Percentiles rank a stretch among this genome's conserved stretches.
These are phyloP conservation scores for Dactylellina drechsleri DNA, from an alignment of 2,329 filamentous ascomycete species.

Conservation along the genomic window DNA sequence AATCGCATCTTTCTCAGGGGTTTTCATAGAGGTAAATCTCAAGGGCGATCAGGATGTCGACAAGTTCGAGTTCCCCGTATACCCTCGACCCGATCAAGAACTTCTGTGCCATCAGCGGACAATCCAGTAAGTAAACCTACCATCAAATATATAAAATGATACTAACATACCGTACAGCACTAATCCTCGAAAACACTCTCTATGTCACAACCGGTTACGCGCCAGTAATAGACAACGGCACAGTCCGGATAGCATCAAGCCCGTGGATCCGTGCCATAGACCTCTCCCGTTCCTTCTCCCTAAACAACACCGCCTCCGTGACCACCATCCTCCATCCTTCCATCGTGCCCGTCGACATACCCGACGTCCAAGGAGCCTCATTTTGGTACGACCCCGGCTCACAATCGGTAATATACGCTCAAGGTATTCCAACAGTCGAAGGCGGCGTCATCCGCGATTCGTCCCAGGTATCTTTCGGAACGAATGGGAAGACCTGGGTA, in stretches of 20 bases:
- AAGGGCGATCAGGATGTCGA: background rate
- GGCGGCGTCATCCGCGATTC: constrained; percentile 30
- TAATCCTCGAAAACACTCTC: constrained; percentile 28
- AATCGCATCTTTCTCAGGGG: too few species aligned
- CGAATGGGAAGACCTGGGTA: constrained; percentile 24
- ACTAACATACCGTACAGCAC: constrained; percentile 2
- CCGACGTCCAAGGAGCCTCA: constrained; percentile 32
- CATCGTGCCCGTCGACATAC: constrained; percentile 28
- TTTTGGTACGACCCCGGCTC: constrained; percentile 28
- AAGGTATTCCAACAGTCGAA: constrained; percentile 27
- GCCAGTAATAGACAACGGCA: constrained; percentile 32
- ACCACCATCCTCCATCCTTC: constrained; percentile 33
- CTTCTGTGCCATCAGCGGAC: constrained; percentile 40
- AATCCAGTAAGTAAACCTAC: constrained; percentile 19
- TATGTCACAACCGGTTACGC: constrained; percentile 35
- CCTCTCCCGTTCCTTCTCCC: constrained; percentile 23
- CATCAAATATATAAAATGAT: background rate
- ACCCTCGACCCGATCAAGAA: constrained; percentile 35
- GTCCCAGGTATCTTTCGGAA: constrained; percentile 20
- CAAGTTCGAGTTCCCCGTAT: constrained; percentile 11
- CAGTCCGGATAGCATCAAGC: constrained; percentile 17
- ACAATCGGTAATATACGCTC: constrained; percentile 26
- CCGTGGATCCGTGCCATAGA: constrained; percentile 40
- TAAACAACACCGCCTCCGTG: constrained; percentile 22
- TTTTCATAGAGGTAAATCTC: too few species aligned